Conservation (phyloP, 345 rosid species). For the Citrus sp. region DNA sequence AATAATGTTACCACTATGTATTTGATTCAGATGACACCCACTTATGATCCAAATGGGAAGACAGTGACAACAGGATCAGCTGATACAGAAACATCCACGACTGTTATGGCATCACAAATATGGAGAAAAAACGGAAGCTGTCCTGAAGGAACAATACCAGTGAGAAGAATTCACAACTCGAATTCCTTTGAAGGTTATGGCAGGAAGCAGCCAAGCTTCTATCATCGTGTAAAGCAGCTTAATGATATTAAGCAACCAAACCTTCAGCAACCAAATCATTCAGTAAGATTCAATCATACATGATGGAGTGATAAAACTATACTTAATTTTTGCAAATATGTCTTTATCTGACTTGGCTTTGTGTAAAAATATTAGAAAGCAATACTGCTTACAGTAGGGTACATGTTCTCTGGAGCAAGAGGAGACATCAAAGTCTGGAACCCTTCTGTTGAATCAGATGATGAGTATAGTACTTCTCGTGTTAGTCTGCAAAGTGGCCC, state of each 20-base stretch:
- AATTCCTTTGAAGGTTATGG: constrained; percentile 7
- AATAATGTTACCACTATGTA: neutral
- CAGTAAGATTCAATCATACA: constrained; percentile 28
- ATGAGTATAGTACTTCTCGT: constrained; percentile 38
- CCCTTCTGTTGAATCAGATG: constrained; percentile 22
- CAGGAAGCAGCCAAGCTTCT: constrained; percentile 17
- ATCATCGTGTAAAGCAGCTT: neutral
- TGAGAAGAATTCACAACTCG: constrained; percentile 36
- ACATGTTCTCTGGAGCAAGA: constrained; percentile 35
- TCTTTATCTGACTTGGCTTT: neutral
- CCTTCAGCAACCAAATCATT: constrained; percentile 22
- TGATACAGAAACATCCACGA: neutral
- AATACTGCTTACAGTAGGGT: constrained; percentile 23
- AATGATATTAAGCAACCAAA: constrained; percentile 8
- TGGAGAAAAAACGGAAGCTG: constrained; percentile 46
- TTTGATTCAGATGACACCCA: constrained; percentile 37
- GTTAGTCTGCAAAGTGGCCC: constrained; percentile 39
- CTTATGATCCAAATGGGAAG: constrained; percentile 18
- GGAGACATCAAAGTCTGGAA: constrained; percentile 53
- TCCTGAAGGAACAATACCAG: constrained; percentile 45
- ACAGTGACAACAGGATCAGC: neutral
- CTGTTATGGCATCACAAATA: neutral
- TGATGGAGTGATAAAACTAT: too few relatives aligned
- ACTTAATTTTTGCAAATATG: too few relatives aligned
- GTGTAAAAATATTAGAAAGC: neutral